Evolutionary conservation across 768 basidiomycete species (phyloP).

Genomic region (Lepiota venenata): DNA sequence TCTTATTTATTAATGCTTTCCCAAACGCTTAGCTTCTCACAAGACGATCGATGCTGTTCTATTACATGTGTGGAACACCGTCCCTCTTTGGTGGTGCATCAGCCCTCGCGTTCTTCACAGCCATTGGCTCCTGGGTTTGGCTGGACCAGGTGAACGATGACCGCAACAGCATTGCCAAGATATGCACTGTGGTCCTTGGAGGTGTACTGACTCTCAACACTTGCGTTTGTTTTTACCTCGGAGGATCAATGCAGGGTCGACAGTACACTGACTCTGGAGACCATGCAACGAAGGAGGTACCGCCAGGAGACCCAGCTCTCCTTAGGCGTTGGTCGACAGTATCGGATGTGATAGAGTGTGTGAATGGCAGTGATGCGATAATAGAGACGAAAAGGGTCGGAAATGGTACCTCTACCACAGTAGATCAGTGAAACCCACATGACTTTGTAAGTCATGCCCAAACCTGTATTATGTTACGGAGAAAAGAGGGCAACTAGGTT

Average conservation of each 20-base stretch:
- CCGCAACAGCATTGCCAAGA: neutral
- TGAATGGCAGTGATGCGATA: too few species aligned
- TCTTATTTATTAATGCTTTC: neutral
- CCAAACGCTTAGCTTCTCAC: slow-evolving; percentile 1
- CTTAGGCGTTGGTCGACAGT: neutral
- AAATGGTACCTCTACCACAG: too few species aligned
- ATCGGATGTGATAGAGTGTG: neutral
- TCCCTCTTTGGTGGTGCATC: slow-evolving; percentile 14
- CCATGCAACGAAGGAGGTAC: neutral
- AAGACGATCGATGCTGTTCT: slow-evolving; percentile 7
- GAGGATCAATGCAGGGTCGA: slow-evolving; percentile 3
- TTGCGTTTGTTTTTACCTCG: slow-evolving; percentile 10
- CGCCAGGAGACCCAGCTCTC: neutral
- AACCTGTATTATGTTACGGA: neutral
- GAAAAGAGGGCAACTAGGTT: neutral
- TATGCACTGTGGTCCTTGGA: neutral
- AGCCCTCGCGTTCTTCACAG: slow-evolving; percentile 11
- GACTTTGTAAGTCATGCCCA: too few species aligned
- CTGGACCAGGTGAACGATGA: slow-evolving; percentile 4
- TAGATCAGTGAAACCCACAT: too few species aligned
- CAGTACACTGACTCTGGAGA: neutral
- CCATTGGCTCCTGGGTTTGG: slow-evolving; percentile 13
- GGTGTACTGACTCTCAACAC: neutral
- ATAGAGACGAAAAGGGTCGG: too few species aligned
- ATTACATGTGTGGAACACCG: slow-evolving; percentile 13